Evolutionary conservation across 371 early-diverging fungal genomes (phyloP).

Genomic region (Mortierella sp.): DNA sequence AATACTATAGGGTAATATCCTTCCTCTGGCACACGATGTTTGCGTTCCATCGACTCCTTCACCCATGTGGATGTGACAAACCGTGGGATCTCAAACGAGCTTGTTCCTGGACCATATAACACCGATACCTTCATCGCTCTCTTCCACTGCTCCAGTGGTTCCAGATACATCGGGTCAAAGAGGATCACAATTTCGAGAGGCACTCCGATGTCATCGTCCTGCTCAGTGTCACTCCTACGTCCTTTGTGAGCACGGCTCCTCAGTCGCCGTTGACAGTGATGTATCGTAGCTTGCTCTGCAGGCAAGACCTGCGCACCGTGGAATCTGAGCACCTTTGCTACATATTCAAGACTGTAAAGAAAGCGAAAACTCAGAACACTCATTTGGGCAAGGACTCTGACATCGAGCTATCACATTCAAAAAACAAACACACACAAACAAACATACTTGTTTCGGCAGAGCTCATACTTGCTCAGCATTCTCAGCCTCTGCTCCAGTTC

Average conservation of each 20-base stretch:
- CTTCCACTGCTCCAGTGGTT: conserved; percentile 38
- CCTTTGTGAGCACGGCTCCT: conserved; percentile 13
- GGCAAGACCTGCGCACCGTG: conserved; percentile 42
- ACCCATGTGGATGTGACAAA: conserved; percentile 47
- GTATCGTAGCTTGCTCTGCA: conserved; percentile 28
- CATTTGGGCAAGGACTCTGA: no score
- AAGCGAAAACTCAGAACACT: background rate
- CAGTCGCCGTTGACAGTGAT: conserved; percentile 26
- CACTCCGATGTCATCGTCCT: conserved; percentile 20
- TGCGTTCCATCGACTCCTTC: conserved; percentile 21
- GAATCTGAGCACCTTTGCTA: conserved; percentile 21
- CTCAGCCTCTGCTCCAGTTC: conserved; percentile 5
- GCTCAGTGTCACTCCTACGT: background rate
- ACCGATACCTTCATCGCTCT: conserved; percentile 20
- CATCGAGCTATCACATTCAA: no score
- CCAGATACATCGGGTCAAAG: conserved; percentile 39
- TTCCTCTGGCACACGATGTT: conserved; percentile 37
- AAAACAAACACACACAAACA: no score
- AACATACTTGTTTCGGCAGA: conserved; percentile 37
- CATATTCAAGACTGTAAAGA: conserved; percentile 23
- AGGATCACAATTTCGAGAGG: conserved; percentile 26
- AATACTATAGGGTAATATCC: conserved; percentile 22
- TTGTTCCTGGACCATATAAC: conserved; percentile 23
- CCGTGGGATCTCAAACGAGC: conserved; percentile 34
- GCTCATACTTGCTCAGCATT: conserved; percentile 24